These are phyloP conservation scores for Fusarium sp. DNA, from an alignment of 2,329 filamentous ascomycete genomes.

Conservation along the genomic window DNA sequence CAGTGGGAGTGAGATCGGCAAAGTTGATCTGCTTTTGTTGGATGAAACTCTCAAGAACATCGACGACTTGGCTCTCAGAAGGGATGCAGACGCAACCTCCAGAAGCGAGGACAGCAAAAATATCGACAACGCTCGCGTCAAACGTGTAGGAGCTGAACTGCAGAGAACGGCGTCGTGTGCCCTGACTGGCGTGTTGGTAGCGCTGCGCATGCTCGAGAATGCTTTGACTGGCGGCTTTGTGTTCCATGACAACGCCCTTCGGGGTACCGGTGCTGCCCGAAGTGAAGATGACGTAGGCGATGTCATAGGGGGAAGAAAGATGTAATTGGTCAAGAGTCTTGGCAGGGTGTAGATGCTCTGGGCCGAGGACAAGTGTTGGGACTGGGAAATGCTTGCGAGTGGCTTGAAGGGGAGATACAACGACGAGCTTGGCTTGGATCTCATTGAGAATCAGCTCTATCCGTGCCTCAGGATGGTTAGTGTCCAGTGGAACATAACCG, in stretches of 20 bases:
- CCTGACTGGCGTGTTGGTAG: neutral
- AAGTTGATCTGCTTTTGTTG: neutral
- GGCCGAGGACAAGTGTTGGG: neutral
- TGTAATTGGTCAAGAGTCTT: neutral
- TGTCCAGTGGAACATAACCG: neutral
- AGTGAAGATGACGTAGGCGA: neutral
- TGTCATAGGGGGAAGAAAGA: neutral
- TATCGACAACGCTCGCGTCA: constrained; percentile 7
- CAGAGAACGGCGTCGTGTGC: neutral
- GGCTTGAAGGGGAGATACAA: neutral
- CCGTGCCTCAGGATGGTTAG: neutral
- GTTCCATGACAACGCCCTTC: neutral
- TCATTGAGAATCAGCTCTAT: neutral
- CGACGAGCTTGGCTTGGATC: neutral
- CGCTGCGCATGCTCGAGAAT: neutral
- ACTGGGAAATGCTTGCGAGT: neutral
- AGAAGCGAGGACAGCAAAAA: constrained; percentile 7
- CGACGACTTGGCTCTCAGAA: constrained; percentile 1
- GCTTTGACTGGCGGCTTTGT: neutral
- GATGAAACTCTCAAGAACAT: neutral
- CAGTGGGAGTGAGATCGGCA: neutral
- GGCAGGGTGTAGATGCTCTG: neutral
- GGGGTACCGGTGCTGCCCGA: neutral
- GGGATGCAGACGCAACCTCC: constrained; percentile 23
- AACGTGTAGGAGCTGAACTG: constrained; percentile 22